Evolutionary conservation across 2,329 filamentous ascomycete species (phyloP), one percentile per base, ranked within the genome.

Genomic region (Lecanicillium sp.): DNA sequence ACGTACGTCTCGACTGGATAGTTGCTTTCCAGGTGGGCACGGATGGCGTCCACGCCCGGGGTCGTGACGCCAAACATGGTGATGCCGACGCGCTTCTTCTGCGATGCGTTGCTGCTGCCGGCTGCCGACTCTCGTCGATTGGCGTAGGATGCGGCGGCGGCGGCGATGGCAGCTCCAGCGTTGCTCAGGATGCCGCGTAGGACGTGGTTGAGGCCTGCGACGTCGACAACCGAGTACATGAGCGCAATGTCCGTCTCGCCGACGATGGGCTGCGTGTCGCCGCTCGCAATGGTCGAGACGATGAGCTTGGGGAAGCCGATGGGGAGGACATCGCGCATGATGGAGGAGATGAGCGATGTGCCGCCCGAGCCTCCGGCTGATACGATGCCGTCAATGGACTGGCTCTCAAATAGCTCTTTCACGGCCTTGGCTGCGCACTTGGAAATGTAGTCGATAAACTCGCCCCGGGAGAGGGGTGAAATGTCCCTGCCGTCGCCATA

Each of bases 21-120:
- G 2, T 64, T 62, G 2, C 61, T 51, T 44, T 77, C 69, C 0
- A 86, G 67, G 38, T 74, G 62, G 2, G 61, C 55, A 0, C 80
- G 71, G 2, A 83, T 75, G 1, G 61, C 63, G 39, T 82, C 75
- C 0, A 82, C 83, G 10, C 75, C 78, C 0, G 83, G 81, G 0
- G 83, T 87, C 0, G 84, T 88, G 6, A 87, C 83, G 2, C 84
- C 84, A 57, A 87, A 87, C 84, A 87, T 87, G 2, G 83, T 86
- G 20, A 87, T 75, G 0, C 75, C 84, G 6, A 87, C 68, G 0
- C 74, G 67, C 20, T 12, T 50, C 45, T 41, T 19, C n/a, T 27
- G 24, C 12, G 7, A 29, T 40, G 26, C 7, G 12, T 7, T 7
- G 12, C 26, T 29, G 26, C 26, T 29, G 26, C 26, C 26, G 26